Base-by-base conservation (phyloP, 768 basidiomycete genomes). In the Vararia minispora region DNA sequence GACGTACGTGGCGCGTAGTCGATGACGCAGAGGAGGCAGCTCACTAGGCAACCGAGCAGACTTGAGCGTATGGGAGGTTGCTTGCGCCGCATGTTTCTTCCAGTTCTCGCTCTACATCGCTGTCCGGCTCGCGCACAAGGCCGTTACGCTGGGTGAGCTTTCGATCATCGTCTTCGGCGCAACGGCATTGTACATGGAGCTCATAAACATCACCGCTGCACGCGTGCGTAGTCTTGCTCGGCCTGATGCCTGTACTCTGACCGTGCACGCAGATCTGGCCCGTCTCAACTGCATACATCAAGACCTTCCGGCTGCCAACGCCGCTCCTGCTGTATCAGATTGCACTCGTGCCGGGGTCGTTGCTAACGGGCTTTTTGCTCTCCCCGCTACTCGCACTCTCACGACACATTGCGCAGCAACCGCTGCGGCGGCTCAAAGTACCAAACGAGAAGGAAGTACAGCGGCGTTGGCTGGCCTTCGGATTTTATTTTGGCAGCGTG, bases 101-200 rank as follows among this genome's bases (percentile, higher is more conserved):
- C 95, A 97, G 55, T 82, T 91, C 53, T 76, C 88, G 35, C 65
- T 98, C 32, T 99, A 98, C 57, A 68, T 84, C 33, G 84, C 85
- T 28, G 69, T 95, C 28, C 74, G 95, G 17, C 68, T 99, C 30
- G 92, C 91, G 4, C 84, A 95, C 50, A 74, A 84, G n/a, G 87
- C 86, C 9, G 92, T 98, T 60, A 98, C 92, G 0, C 71, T 99
- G 1, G 95, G 95, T 23, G 95, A 99, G 56, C 70, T 98, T 13
- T 83, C 81, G 18, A 61, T 97, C 18, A 86, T 94, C 13, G 83
- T 80, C 30, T 87, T 88, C 47, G 89, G 90, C 28, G 90, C 85
- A 5, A 84, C 90, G 2, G 79, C 79, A 0, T 55, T 98, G 17
- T 80, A 78, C 49, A 79, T 90, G 66, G 94, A 98, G 57, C 69